Evolutionary conservation across 2,329 filamentous ascomycete species (phyloP).

Genomic region (Calycina herbarum): DNA sequence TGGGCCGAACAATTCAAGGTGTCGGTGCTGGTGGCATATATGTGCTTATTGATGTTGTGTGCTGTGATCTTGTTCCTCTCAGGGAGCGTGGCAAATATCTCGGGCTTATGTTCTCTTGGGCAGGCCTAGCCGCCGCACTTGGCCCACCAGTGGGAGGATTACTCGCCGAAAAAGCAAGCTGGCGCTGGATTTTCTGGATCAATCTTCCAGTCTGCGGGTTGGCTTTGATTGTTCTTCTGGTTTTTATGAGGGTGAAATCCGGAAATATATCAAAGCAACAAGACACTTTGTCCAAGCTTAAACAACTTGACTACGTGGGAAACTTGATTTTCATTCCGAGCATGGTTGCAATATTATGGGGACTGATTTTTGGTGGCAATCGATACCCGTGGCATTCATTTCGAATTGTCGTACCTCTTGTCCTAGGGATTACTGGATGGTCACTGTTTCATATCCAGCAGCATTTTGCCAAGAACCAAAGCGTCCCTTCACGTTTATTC

Average conservation of each 20-base stretch:
- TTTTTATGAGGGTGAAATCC: not conserved
- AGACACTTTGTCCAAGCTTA: not conserved
- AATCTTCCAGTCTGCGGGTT: not conserved
- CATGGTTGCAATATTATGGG: not conserved
- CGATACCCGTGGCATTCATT: not conserved
- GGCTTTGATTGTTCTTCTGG: not conserved
- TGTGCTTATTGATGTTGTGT: slow-evolving; percentile 44
- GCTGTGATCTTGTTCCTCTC: slow-evolving; percentile 45
- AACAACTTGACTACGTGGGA: not conserved
- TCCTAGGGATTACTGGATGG: not conserved
- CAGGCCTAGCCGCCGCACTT: slow-evolving; percentile 24
- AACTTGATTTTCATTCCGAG: not conserved
- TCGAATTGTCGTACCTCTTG: not conserved
- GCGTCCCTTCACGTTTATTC: not conserved
- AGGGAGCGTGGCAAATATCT: slow-evolving; percentile 41
- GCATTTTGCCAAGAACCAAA: not conserved
- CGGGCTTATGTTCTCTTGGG: slow-evolving; percentile 32
- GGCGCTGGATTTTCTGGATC: slow-evolving; percentile 11
- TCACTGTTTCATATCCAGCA: not conserved
- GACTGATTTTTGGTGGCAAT: not conserved
- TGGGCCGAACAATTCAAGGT: slow-evolving; percentile 44
- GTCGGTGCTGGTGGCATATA: slow-evolving; percentile 49
- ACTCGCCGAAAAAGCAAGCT: not conserved
- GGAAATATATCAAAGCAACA: not conserved
- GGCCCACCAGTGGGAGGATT: slow-evolving; percentile 31